A percentile compares a stretch with the other conserved stretches of the same genome.
phyloP scores from a whole-genome alignment of 305 asterid genomes.

The Solanum chacoense region DNA sequence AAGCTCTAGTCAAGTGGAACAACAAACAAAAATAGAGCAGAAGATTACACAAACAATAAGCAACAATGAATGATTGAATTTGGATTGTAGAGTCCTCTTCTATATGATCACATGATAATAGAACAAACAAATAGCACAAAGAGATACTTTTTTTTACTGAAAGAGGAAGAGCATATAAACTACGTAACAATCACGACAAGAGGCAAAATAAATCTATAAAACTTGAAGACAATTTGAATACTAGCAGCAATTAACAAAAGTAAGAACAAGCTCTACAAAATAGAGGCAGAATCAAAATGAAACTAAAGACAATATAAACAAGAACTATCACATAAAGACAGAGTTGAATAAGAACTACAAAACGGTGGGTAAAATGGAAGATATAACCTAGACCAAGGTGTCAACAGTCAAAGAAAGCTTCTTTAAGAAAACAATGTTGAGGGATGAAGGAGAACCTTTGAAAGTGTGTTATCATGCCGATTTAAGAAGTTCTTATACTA shows the following conservation, averaged over 20 bases:
- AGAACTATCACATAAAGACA: background rate
- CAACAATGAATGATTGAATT: background rate
- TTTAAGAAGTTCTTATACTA: background rate
- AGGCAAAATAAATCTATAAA: background rate
- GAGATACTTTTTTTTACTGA: background rate
- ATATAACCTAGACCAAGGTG: background rate
- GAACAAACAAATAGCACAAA: background rate
- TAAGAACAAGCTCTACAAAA: background rate
- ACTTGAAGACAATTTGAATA: background rate
- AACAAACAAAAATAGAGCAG: background rate
- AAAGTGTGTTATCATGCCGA: background rate
- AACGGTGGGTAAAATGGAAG: background rate
- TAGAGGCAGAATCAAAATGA: background rate
- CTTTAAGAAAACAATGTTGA: background rate
- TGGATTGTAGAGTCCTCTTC: background rate
- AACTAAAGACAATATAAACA: background rate
- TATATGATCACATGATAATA: background rate
- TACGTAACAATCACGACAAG: background rate
- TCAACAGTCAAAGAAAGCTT: background rate
- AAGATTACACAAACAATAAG: background rate
- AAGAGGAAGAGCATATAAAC: background rate
- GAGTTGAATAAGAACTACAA: background rate
- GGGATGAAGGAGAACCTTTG: background rate
- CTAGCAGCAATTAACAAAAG: background rate
- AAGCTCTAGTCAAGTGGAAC: background rate